Percentiles rank a stretch among this genome's conserved stretches.
Evolutionary conservation across 2,329 filamentous ascomycete genomes (phyloP).

Genomic region (Fusarium tuaranense): DNA sequence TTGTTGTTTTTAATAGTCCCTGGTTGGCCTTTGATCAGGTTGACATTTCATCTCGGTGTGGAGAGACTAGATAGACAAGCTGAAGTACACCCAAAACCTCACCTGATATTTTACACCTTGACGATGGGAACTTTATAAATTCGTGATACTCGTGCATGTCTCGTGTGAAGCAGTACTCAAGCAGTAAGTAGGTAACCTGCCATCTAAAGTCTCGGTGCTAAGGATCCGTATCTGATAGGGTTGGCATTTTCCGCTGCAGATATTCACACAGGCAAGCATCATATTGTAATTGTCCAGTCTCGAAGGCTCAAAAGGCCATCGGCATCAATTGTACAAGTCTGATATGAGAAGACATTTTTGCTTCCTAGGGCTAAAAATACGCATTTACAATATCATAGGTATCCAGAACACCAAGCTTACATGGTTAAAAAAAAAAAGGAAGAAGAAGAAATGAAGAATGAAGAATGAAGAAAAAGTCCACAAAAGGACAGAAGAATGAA

Average conservation of each 20-base stretch:
- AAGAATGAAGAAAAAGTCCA: conserved; percentile 6
- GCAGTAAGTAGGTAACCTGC: no score
- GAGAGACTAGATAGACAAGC: neutral
- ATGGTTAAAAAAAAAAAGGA: conserved; percentile 17
- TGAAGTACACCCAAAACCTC: neutral
- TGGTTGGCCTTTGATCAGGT: neutral
- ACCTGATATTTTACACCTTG: neutral
- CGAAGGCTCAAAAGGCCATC: conserved; percentile 17
- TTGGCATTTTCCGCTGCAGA: neutral
- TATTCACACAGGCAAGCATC: neutral
- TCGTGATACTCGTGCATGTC: neutral
- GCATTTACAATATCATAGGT: conserved; percentile 42
- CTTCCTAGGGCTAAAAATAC: conserved; percentile 24
- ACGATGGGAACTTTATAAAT: neutral
- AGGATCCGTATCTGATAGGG: neutral
- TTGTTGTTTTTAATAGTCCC: neutral
- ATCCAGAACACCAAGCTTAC: conserved; percentile 53
- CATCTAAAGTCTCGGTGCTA: neutral
- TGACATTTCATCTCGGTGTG: neutral
- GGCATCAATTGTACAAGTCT: conserved; percentile 36
- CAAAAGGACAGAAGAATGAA: conserved; percentile 19
- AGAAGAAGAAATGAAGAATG: neutral
- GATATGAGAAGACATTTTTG: conserved; percentile 13
- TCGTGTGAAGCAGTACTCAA: neutral
- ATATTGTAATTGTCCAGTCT: conserved; percentile 2